A percentile compares a stretch with the other conserved stretches of the same genome.
These are phyloP conservation scores for Acorus gramineus DNA, from an alignment of 106 monocot species.

Conservation along the genomic window DNA sequence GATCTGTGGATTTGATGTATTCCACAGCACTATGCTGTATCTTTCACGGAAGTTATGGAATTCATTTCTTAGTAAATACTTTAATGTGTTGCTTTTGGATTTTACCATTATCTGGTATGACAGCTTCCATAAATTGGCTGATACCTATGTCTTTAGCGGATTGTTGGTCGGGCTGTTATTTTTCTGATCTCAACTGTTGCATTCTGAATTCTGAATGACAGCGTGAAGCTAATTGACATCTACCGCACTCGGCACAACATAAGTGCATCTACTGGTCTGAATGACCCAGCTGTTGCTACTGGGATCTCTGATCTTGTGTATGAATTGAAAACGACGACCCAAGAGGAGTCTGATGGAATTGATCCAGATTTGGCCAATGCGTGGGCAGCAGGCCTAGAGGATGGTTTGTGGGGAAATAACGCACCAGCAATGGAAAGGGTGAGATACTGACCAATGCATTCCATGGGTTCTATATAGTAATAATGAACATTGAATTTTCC, in stretches of 20 bases:
- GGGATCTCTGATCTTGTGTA: constrained; percentile 94
- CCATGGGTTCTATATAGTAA: background rate
- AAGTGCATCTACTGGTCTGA: constrained; percentile 70
- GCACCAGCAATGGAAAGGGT: constrained; percentile 82
- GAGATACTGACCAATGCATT: constrained; percentile 8
- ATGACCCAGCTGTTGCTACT: constrained; percentile 95
- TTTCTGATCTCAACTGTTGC: background rate
- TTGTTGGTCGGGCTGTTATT: background rate
- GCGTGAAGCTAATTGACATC: constrained; percentile 84
- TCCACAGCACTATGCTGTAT: background rate
- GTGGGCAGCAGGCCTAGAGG: constrained; percentile 85
- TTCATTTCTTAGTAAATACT: background rate
- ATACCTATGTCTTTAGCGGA: background rate
- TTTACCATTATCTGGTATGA: background rate
- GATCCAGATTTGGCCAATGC: constrained; percentile 95
- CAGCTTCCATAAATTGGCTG: too few species aligned
- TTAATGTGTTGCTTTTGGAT: background rate
- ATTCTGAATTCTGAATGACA: constrained; percentile 20
- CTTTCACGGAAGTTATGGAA: background rate
- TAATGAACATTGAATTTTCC: too few species aligned
- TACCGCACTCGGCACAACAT: constrained; percentile 93
- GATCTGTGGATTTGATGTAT: too few species aligned
- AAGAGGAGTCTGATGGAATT: constrained; percentile 48
- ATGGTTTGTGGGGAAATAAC: constrained; percentile 65
- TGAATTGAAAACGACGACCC: constrained; percentile 42